phyloP scores from a whole-genome alignment of 2,329 filamentous ascomycete genomes.

The Aspergillus sp. region DNA sequence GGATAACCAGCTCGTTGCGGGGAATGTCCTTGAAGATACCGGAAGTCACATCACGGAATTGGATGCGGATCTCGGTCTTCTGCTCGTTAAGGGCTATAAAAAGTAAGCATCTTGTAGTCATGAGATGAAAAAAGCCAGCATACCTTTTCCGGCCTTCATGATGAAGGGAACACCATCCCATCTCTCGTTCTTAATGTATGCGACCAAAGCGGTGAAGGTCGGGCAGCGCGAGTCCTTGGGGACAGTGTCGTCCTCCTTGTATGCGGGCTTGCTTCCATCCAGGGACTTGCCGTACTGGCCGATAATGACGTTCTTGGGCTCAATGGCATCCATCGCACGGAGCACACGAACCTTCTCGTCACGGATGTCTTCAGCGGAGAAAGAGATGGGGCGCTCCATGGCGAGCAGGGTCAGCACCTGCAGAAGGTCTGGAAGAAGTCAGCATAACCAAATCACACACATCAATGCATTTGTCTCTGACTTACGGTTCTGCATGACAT shows the following conservation, averaged over 20 bases:
- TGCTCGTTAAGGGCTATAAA: constrained; percentile 83
- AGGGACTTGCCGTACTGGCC: constrained; percentile 96
- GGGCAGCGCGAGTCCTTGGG: constrained; percentile 96
- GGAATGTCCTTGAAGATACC: constrained; percentile 99
- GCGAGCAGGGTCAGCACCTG: constrained; percentile 93
- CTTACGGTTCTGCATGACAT: constrained; percentile 96
- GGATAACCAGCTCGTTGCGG: constrained; percentile 97
- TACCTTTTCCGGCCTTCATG: constrained; percentile 91
- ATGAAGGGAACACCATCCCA: constrained; percentile 99
- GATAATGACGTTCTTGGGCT: constrained; percentile 99
- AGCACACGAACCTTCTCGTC: constrained; percentile 94
- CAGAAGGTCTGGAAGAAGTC: constrained; percentile 61
- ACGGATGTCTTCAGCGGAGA: constrained; percentile 95
- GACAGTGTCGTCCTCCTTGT: constrained; percentile 98
- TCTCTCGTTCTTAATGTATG: constrained; percentile 98
- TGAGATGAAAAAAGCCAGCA: constrained; percentile 1
- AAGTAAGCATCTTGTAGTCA: constrained; percentile 11
- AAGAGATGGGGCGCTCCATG: constrained; percentile 98
- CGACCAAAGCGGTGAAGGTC: constrained; percentile 94
- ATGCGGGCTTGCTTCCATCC: constrained; percentile 91
- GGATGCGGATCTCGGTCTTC: constrained; percentile 98
- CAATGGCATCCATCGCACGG: constrained; percentile 85
- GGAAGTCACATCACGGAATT: constrained; percentile 98
- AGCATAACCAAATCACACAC: constrained; percentile 4
- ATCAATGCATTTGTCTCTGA: constrained; percentile 6